Percentiles rank a stretch among this genome's conserved stretches.
phyloP scores from a whole-genome alignment of 192 early-diverging fungal genomes.

The Oehlia diaphana region DNA sequence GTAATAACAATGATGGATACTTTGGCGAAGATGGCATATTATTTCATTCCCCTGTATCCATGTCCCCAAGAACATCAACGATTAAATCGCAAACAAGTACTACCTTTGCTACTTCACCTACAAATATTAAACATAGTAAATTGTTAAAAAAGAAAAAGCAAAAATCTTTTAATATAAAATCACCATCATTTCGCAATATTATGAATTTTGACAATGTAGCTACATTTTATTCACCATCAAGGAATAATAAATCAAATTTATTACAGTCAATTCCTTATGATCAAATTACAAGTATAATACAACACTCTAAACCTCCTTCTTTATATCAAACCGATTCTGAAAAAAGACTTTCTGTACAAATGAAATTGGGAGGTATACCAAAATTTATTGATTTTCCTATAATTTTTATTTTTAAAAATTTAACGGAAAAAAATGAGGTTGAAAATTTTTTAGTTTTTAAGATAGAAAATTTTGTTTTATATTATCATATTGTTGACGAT shows the following conservation, averaged over 20 bases:
- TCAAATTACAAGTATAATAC: background rate
- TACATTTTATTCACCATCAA: background rate
- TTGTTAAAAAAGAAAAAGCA: background rate
- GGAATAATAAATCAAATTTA: background rate
- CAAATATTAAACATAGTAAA: background rate
- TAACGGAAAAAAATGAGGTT: background rate
- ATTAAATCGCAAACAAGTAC: background rate
- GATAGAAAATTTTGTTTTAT: background rate
- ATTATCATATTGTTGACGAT: background rate
- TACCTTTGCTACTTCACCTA: background rate
- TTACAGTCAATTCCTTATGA: background rate
- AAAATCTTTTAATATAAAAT: background rate
- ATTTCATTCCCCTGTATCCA: background rate
- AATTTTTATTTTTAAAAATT: conserved; percentile 10
- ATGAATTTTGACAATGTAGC: background rate
- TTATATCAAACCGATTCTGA: background rate
- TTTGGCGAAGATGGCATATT: background rate
- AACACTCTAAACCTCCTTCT: background rate
- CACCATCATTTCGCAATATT: background rate
- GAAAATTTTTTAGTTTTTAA: background rate
- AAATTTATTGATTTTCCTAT: background rate
- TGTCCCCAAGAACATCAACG: background rate
- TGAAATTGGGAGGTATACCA: background rate
- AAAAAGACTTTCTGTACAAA: background rate
- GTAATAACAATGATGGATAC: background rate